Conservation (phyloP, 2,329 filamentous ascomycete species). For the Aspergillus ibericus region DNA sequence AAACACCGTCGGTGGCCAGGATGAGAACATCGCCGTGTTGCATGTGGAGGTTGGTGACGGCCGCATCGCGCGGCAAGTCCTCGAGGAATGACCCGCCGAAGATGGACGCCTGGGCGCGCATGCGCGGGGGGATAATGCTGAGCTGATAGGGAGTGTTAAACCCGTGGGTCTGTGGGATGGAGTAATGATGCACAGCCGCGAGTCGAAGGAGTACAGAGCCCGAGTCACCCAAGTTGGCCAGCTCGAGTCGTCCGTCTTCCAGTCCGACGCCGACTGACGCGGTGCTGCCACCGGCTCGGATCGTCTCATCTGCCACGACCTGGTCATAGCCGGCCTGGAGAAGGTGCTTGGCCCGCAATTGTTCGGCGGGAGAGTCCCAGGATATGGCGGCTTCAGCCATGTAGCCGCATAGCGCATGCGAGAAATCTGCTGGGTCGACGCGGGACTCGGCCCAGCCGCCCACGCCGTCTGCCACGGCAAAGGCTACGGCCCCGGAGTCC, state of each 20-base stretch:
- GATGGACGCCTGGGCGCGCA: slow-evolving; percentile 74
- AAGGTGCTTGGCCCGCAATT: slow-evolving; percentile 62
- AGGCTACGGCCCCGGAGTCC: slow-evolving; percentile 57
- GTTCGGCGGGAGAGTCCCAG: slow-evolving; percentile 45
- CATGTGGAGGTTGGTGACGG: slow-evolving; percentile 72
- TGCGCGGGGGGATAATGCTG: slow-evolving; percentile 77
- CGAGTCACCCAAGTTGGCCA: slow-evolving; percentile 94
- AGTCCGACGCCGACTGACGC: slow-evolving; percentile 81
- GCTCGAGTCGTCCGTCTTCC: slow-evolving; percentile 72
- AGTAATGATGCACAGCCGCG: slow-evolving; percentile 80
- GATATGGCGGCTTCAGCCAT: slow-evolving; percentile 77
- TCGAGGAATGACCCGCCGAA: slow-evolving; percentile 81
- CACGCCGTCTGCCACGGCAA: slow-evolving; percentile 91
- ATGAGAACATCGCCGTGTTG: slow-evolving; percentile 92
- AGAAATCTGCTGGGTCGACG: slow-evolving; percentile 92
- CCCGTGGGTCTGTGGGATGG: slow-evolving; percentile 85
- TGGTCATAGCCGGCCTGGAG: slow-evolving; percentile 83
- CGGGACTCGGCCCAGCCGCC: slow-evolving; percentile 93
- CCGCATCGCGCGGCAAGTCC: slow-evolving; percentile 81
- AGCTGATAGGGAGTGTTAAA: slow-evolving; percentile 98
- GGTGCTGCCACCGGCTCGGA: slow-evolving; percentile 85
- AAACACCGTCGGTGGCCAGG: slow-evolving; percentile 91
- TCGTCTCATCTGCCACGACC: slow-evolving; percentile 69
- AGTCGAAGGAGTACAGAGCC: slow-evolving; percentile 85
- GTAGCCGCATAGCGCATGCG: slow-evolving; percentile 87